These are phyloP conservation scores for Penicillium corylophilum DNA, from an alignment of 2,329 filamentous ascomycete genomes.

Conservation along the genomic window DNA sequence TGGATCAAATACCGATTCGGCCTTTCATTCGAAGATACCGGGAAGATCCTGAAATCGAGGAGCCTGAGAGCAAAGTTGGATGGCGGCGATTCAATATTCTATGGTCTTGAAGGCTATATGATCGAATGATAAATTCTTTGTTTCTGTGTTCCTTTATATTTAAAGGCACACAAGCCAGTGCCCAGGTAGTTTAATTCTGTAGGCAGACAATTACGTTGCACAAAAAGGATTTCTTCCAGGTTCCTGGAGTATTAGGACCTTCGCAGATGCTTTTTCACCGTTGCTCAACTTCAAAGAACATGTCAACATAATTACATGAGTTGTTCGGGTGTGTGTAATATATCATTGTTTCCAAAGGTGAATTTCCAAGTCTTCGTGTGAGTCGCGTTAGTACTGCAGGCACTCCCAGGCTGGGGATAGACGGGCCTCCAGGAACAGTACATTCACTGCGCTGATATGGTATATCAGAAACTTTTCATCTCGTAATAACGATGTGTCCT, in stretches of 20 bases:
- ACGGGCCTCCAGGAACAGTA: neutral
- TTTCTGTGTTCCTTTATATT: neutral
- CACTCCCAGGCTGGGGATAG: neutral
- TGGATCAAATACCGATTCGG: slow-evolving; percentile 38
- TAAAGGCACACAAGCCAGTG: neutral
- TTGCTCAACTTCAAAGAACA: too few species aligned
- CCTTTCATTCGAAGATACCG: slow-evolving; percentile 28
- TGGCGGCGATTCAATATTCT: slow-evolving; percentile 26
- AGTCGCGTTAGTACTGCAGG: too few species aligned
- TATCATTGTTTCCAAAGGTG: too few species aligned
- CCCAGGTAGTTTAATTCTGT: too few species aligned
- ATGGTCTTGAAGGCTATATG: slow-evolving; percentile 19
- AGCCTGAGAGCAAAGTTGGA: slow-evolving; percentile 21
- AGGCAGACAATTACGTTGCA: too few species aligned
- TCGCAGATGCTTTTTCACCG: too few species aligned
- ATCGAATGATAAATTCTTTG: neutral
- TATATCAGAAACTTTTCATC: neutral
- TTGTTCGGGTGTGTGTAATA: too few species aligned
- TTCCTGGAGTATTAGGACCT: too few species aligned
- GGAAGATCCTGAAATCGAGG: slow-evolving; percentile 28
- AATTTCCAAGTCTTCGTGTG: neutral
- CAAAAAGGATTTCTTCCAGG: too few species aligned
- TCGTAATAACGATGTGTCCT: neutral
- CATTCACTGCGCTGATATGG: neutral
- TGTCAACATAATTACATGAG: too few species aligned